phyloP scores from a whole-genome alignment of 2,329 filamentous ascomycete species.

The Aspergillus fumigatus region DNA sequence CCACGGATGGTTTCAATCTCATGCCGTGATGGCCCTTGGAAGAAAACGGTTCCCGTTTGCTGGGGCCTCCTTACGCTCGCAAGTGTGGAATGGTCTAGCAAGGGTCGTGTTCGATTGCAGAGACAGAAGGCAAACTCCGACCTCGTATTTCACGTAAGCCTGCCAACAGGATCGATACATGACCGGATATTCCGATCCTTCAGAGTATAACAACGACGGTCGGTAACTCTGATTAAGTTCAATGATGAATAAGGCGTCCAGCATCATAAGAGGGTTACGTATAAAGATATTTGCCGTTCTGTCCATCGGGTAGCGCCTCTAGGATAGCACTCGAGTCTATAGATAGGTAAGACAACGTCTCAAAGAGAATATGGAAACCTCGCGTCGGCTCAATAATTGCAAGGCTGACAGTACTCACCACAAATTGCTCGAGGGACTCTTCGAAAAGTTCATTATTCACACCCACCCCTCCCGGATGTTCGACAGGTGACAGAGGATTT shows the following conservation, averaged over 20 bases:
- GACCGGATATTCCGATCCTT: not conserved
- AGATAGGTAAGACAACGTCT: slow-evolving; percentile 14
- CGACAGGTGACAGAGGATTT: slow-evolving; percentile 57
- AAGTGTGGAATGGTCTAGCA: not conserved
- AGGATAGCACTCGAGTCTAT: slow-evolving; percentile 31
- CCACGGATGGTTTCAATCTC: not conserved
- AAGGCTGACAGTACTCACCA: slow-evolving; percentile 33
- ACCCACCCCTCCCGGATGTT: slow-evolving; percentile 58
- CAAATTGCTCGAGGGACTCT: slow-evolving; percentile 50
- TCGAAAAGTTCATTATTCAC: slow-evolving; percentile 64
- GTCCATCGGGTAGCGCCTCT: slow-evolving; percentile 3
- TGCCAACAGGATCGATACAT: not conserved
- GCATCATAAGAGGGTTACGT: not conserved
- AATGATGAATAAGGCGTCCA: not conserved
- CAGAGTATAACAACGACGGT: not conserved
- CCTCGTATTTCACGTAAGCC: too few relatives aligned
- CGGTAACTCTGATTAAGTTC: not conserved
- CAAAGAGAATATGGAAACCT: not conserved
- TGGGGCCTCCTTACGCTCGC: not conserved
- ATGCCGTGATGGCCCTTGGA: not conserved
- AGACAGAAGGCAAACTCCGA: too few relatives aligned
- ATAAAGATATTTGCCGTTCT: not conserved
- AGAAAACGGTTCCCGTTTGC: not conserved
- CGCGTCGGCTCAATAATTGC: not conserved
- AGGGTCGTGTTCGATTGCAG: too few relatives aligned